A percentile compares a stretch with the other conserved stretches of the same genome.
phyloP scores from a whole-genome alignment of 2,329 filamentous ascomycete genomes.

The Elsinoe fawcettii region DNA sequence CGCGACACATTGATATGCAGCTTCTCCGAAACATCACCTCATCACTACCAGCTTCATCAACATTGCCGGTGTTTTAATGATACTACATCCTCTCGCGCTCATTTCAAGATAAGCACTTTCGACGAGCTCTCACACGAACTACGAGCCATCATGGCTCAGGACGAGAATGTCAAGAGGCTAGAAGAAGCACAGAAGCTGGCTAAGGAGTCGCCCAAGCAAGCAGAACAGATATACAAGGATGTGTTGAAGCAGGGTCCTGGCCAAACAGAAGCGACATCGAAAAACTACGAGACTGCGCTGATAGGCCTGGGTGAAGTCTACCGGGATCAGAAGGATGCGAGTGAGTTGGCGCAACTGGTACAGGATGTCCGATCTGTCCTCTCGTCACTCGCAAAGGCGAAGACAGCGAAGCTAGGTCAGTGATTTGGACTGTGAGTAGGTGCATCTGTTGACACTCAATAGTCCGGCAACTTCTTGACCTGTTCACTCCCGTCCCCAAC shows the following conservation, averaged over 20 bases:
- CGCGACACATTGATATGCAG: neutral
- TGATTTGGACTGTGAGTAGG: neutral
- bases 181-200: constrained; percentile 80
- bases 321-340: constrained; percentile 71
- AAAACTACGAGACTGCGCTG: constrained; percentile 85
- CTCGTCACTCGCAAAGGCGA: constrained; percentile 95
- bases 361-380: constrained; percentile 84
- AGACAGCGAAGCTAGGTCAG: constrained; percentile 94
- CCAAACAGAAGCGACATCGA: constrained; percentile 74
- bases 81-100: neutral
- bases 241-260: constrained; percentile 80
- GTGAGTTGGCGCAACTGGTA: constrained; percentile 83
- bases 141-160: constrained; percentile 38
- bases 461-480: constrained; percentile 95
- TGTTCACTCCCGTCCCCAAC: constrained; percentile 89
- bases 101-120: too few species aligned
- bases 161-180: constrained; percentile 58
- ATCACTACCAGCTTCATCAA: neutral
- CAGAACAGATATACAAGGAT: constrained; percentile 81
- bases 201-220: constrained; percentile 73
- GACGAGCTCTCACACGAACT: neutral
- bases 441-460: constrained; percentile 15
- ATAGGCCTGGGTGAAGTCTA: constrained; percentile 88
- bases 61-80: neutral
- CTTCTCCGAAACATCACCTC: neutral